Conservation (phyloP, 208 protist species). For the Crithidia bombi region DNA sequence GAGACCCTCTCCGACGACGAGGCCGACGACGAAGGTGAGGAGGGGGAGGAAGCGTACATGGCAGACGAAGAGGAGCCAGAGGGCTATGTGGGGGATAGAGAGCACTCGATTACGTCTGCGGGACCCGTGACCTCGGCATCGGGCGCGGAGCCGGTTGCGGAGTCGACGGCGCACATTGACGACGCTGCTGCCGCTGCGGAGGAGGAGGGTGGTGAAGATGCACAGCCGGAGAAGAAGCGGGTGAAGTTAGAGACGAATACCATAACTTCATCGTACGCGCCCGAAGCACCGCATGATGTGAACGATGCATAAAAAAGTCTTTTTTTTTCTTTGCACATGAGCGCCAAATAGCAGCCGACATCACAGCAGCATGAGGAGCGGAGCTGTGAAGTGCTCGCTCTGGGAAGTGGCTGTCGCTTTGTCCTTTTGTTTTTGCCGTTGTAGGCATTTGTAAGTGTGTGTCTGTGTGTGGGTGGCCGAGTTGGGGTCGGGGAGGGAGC, state of each 20-base stretch:
- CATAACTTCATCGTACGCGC: not conserved
- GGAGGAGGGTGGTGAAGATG: not conserved
- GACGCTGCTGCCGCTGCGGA: not conserved
- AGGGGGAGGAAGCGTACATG: slow-evolving; percentile 15
- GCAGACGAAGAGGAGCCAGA: slow-evolving; percentile 5
- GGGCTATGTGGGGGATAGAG: not conserved
- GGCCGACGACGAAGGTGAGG: slow-evolving; percentile 31
- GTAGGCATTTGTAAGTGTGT: no score
- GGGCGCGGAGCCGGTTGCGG: not conserved
- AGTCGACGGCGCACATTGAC: not conserved
- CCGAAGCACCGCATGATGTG: not conserved
- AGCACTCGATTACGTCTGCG: not conserved
- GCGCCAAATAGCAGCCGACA: not conserved
- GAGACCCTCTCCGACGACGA: slow-evolving; percentile 67
- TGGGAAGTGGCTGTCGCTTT: no score
- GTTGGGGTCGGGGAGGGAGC: no score
- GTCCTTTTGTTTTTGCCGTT: no score
- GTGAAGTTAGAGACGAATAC: slow-evolving; percentile 5
- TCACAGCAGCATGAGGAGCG: not conserved
- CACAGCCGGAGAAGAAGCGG: slow-evolving; percentile 9
- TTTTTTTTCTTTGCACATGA: not conserved
- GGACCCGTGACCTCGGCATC: not conserved
- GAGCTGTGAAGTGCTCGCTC: no score
- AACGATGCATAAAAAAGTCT: not conserved
- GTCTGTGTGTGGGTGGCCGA: no score